Evolutionary conservation across 1,284 basidiomycete genomes (phyloP).

Genomic region (Fomitopsis schrenkii): DNA sequence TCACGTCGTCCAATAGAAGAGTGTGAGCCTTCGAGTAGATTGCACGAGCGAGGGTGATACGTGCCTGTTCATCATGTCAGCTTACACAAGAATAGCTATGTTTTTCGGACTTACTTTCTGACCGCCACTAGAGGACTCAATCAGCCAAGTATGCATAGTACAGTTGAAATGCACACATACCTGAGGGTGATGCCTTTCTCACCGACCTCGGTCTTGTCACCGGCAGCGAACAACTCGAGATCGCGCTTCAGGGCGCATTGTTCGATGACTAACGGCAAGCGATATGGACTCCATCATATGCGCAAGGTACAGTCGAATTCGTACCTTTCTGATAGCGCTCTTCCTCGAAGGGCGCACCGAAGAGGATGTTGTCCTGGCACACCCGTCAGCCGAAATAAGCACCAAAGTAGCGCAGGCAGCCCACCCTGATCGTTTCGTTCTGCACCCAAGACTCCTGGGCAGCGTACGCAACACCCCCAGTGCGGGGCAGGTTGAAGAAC

Average conservation of each 20-base stretch:
- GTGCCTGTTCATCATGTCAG: conserved; percentile 32
- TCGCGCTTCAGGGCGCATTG: conserved; percentile 62
- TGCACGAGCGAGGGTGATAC: conserved; percentile 71
- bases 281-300: not conserved
- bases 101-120: conserved; percentile 52
- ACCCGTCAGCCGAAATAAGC: too few relatives aligned
- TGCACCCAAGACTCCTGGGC: conserved; percentile 77
- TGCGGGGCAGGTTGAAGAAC: conserved; percentile 63
- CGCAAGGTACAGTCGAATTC: not conserved
- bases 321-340: conserved; percentile 38
- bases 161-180: not conserved
- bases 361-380: conserved; percentile 38
- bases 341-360: conserved; percentile 39
- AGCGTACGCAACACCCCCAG: conserved; percentile 66
- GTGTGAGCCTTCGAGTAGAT: conserved; percentile 61
- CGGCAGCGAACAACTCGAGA: conserved; percentile 59
- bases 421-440: conserved; percentile 45
- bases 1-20: conserved; percentile 35
- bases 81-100: not conserved
- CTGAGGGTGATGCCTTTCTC: conserved; percentile 58
- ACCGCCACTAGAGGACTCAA: conserved; percentile 43
- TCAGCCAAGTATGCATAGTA: not conserved
- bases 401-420: not conserved
- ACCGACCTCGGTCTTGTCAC: conserved; percentile 66
- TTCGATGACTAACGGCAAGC: conserved; percentile 39